Evolutionary conservation across 2,329 filamentous ascomycete genomes (phyloP).

Genomic region (Rutstroemia sydowiana): DNA sequence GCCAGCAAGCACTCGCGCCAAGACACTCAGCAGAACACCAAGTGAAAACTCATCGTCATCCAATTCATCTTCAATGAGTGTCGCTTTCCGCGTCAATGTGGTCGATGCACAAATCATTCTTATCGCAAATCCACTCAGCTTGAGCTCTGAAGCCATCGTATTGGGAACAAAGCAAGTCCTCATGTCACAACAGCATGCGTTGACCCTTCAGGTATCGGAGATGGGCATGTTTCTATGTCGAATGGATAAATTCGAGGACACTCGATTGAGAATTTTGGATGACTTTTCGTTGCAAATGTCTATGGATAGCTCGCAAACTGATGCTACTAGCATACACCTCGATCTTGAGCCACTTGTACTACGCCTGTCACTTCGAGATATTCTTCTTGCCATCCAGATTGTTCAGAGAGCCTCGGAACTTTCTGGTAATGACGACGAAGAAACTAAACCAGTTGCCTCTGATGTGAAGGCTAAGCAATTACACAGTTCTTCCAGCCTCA

Average conservation of each 20-base stretch:
- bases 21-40: slow-evolving; percentile 15
- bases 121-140: slow-evolving; percentile 86
- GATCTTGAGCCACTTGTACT: slow-evolving; percentile 89
- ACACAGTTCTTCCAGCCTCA: slow-evolving; percentile 33
- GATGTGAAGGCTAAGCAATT: slow-evolving; percentile 51
- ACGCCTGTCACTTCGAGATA: slow-evolving; percentile 85
- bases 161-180: slow-evolving; percentile 89
- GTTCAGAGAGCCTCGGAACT: slow-evolving; percentile 84
- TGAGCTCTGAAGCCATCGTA: slow-evolving; percentile 91
- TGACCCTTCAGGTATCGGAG: slow-evolving; percentile 88
- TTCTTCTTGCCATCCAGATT: slow-evolving; percentile 88
- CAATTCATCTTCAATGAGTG: slow-evolving; percentile 49
- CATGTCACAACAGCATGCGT: slow-evolving; percentile 85
- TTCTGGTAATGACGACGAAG: slow-evolving; percentile 50
- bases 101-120: slow-evolving; percentile 95
- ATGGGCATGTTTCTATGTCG: slow-evolving; percentile 97
- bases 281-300: slow-evolving; percentile 91
- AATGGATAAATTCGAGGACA: slow-evolving; percentile 96
- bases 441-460: slow-evolving; percentile 32
- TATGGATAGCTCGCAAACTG: slow-evolving; percentile 61
- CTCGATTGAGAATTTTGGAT: slow-evolving; percentile 83
- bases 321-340: slow-evolving; percentile 71
- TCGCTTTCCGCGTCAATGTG: slow-evolving; percentile 87
- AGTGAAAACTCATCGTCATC: slow-evolving; percentile 19
- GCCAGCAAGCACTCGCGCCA: slow-evolving; percentile 2